phyloP scores from a whole-genome alignment of 129 eudicot genomes.

The Lactuca sativa region DNA sequence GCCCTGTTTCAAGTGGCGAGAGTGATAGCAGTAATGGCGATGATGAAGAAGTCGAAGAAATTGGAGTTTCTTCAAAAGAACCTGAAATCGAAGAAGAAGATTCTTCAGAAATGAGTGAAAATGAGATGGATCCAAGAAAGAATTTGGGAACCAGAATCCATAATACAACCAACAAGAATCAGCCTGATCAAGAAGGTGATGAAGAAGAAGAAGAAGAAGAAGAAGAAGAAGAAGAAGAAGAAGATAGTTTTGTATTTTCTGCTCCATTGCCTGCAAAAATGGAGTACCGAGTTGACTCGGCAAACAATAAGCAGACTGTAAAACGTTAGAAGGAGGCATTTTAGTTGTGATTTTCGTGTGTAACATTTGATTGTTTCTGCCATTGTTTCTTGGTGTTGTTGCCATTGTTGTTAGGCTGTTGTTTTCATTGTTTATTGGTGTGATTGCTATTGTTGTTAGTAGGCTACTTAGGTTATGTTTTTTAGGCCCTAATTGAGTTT shows the following conservation, averaged over 20 bases:
- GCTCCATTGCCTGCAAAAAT: slow-evolving; percentile 74
- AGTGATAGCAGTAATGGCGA: slow-evolving; percentile 39
- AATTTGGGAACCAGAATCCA: slow-evolving; percentile 31
- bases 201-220: slow-evolving; percentile 19
- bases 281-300: slow-evolving; percentile 56
- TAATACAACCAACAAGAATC: slow-evolving; percentile 25
- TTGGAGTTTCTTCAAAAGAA: slow-evolving; percentile 50
- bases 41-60: slow-evolving; percentile 36
- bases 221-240: slow-evolving; percentile 28
- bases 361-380: slow-evolving; percentile 18
- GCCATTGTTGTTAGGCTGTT: slow-evolving; percentile 27
- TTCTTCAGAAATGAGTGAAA: slow-evolving; percentile 53
- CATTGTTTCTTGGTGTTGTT: slow-evolving; percentile 19
- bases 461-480: slow-evolving; percentile 9
- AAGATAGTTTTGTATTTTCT: slow-evolving; percentile 46
- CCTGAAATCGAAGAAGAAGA: slow-evolving; percentile 47
- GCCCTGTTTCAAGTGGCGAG: slow-evolving; percentile 42
- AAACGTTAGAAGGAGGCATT: slow-evolving; percentile 36
- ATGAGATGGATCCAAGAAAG: slow-evolving; percentile 43
- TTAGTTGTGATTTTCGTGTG: slow-evolving; percentile 2
- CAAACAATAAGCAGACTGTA: slow-evolving; percentile 38
- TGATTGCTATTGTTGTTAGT: slow-evolving; percentile 24
- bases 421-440: slow-evolving; percentile 11
- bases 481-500: slow-evolving; percentile 11
- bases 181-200: slow-evolving; percentile 29